Conservation (phyloP, 768 basidiomycete species). For the Nevesoporus exiguus region DNA sequence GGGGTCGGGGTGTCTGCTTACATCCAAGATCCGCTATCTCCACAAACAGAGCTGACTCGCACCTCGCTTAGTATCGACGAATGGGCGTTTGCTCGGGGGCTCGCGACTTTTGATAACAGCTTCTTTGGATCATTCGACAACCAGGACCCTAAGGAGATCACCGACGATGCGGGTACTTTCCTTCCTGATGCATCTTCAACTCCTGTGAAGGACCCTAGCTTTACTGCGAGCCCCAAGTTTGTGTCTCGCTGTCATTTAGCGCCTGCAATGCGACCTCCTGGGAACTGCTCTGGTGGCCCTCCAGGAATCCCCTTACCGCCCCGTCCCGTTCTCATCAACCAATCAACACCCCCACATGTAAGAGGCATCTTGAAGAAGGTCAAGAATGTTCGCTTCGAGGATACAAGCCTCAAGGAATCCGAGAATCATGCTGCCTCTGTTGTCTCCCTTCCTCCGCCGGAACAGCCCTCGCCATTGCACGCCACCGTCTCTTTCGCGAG, state of each 20-base stretch:
- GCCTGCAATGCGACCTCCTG: slow-evolving; percentile 4
- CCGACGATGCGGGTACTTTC: slow-evolving; percentile 7
- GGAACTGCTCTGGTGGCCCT: slow-evolving; percentile 9
- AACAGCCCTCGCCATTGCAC: slow-evolving; percentile 8
- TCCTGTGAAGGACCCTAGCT: not conserved
- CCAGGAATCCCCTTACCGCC: slow-evolving; percentile 21
- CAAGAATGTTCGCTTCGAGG: slow-evolving; percentile 40
- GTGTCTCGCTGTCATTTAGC: not conserved
- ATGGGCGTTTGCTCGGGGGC: slow-evolving; percentile 35
- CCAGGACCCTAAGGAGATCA: not conserved
- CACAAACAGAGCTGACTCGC: not conserved
- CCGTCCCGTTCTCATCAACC: slow-evolving; percentile 22
- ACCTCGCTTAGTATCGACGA: slow-evolving; percentile 30
- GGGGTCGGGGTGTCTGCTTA: slow-evolving; percentile 12
- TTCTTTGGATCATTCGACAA: slow-evolving; percentile 7
- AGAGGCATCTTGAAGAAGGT: slow-evolving; percentile 39
- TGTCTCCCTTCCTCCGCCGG: not conserved
- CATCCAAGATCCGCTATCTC: slow-evolving; percentile 1
- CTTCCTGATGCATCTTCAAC: slow-evolving; percentile 15
- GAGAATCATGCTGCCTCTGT: not conserved
- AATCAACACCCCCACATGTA: slow-evolving; percentile 28
- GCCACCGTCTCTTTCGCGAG: slow-evolving; percentile 5
- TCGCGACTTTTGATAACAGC: slow-evolving; percentile 24
- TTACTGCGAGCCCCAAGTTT: not conserved
- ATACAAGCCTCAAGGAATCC: slow-evolving; percentile 7